phyloP scores from a whole-genome alignment of 2,329 filamentous ascomycete genomes.

The Neofusicoccum umdonicola region DNA sequence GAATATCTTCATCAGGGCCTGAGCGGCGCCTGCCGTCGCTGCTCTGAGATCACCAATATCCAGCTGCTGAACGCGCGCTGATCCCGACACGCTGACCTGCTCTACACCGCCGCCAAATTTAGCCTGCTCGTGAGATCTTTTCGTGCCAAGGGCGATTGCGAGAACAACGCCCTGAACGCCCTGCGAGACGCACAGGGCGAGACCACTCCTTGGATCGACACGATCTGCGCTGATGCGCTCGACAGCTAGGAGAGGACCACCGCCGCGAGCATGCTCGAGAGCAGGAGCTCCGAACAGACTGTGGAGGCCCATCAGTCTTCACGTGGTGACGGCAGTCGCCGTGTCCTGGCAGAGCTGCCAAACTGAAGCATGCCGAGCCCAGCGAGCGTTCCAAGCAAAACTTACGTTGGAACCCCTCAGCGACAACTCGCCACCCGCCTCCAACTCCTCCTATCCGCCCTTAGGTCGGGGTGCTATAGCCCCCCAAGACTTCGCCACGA shows the following conservation, averaged over 20 bases:
- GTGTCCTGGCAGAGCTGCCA: not conserved
- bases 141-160: not conserved
- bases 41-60: not conserved
- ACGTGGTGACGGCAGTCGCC: not conserved
- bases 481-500: not conserved
- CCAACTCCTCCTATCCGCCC: not conserved
- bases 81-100: not conserved
- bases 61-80: not conserved
- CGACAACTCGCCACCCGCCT: no score
- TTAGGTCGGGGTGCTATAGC: not conserved
- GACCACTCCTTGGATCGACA: not conserved
- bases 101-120: not conserved
- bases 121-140: not conserved
- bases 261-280: not conserved
- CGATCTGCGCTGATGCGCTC: constrained; percentile 3
- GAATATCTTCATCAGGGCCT: not conserved
- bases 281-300: not conserved
- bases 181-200: not conserved
- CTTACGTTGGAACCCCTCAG: no score
- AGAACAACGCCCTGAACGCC: not conserved
- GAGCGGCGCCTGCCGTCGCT: not conserved
- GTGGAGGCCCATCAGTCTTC: not conserved
- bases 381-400: not conserved
- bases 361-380: not conserved
- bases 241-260: not conserved